Conservation (phyloP, 768 basidiomycete genomes). For the Kockovaella imperatae region DNA sequence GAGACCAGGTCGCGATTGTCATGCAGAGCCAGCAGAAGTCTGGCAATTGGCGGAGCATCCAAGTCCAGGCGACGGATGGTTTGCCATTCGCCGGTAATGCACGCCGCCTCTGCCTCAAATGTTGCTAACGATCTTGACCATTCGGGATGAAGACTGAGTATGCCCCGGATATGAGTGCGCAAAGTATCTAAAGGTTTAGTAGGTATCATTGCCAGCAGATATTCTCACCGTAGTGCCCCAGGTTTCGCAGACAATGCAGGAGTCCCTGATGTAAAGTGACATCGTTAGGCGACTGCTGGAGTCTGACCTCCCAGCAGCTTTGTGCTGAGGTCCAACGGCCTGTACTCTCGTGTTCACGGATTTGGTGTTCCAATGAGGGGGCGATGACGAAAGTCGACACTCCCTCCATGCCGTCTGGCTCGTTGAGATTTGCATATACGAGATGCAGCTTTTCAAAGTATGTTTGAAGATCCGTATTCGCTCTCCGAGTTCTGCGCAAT, state of each 20-base stretch:
- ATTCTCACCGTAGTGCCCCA: constrained; percentile 87
- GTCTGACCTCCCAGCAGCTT: constrained; percentile 94
- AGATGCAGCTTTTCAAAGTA: constrained; percentile 89
- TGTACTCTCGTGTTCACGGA: constrained; percentile 93
- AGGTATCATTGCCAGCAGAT: not conserved
- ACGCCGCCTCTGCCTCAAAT: constrained; percentile 86
- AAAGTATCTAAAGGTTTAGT: constrained; percentile 58
- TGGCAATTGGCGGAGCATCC: constrained; percentile 52
- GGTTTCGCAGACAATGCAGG: constrained; percentile 78
- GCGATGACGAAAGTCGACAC: constrained; percentile 78
- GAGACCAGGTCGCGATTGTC: constrained; percentile 47
- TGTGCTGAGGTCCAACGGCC: constrained; percentile 97
- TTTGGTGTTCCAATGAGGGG: constrained; percentile 89
- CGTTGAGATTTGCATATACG: constrained; percentile 90
- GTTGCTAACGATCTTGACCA: constrained; percentile 72
- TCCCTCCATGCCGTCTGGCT: constrained; percentile 99
- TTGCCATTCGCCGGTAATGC: constrained; percentile 92
- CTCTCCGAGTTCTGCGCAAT: constrained; percentile 44
- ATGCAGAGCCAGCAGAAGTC: constrained; percentile 72
- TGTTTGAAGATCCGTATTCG: constrained; percentile 53
- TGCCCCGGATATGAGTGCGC: constrained; percentile 85
- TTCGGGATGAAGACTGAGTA: constrained; percentile 69
- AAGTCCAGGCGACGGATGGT: constrained; percentile 60
- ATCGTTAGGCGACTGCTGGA: constrained; percentile 85
- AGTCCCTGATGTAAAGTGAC: constrained; percentile 82